Base-by-base conservation (phyloP, 495 filamentous ascomycete species). In the Thozetella sp. region DNA sequence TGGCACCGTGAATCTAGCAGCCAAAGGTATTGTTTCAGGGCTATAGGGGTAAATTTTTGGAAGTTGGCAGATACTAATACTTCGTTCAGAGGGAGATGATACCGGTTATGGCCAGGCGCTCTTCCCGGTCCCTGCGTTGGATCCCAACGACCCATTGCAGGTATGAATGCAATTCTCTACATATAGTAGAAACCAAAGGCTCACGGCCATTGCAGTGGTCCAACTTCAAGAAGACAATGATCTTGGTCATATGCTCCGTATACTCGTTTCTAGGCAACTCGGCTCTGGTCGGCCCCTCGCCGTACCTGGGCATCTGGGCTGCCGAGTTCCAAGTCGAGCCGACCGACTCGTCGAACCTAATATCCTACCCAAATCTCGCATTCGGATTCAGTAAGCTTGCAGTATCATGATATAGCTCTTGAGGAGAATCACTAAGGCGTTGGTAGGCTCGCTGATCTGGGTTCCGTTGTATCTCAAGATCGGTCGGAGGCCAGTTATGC, bases 41-140 rank as follows among this genome's bases (percentile, higher is more conserved):
- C n/a, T n/a, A n/a, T n/a, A n/a, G n/a, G n/a, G n/a, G n/a, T n/a
- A n/a, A n/a, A n/a, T n/a, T n/a, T n/a, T n/a, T n/a, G n/a, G n/a
- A n/a, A n/a, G n/a, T n/a, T n/a, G n/a, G n/a, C n/a, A n/a, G n/a
- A n/a, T n/a, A n/a, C n/a, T n/a, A n/a, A n/a, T n/a, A n/a, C n/a
- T n/a, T n/a, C n/a, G n/a, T n/a, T n/a, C n/a, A 79, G 86, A 87
- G 71, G 86, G 85, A 53, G 85, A 89, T 59, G 85, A 87, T 59
- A 83, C 81, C 2, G 82, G 72, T 1, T 86, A 85, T 50, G 86
- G 85, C 55, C 84, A 87, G 60, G 86, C 85, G 1, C 67, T 88
- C 22, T 89, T 82, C 59, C 86, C 85, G 1, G 85, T 88, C 0
- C 85, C 86, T 6, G 79, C 83, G 0, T 83, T 85, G 54, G 85